Evolutionary conservation across 768 basidiomycete species (phyloP).

Genomic region (Russula sp.): DNA sequence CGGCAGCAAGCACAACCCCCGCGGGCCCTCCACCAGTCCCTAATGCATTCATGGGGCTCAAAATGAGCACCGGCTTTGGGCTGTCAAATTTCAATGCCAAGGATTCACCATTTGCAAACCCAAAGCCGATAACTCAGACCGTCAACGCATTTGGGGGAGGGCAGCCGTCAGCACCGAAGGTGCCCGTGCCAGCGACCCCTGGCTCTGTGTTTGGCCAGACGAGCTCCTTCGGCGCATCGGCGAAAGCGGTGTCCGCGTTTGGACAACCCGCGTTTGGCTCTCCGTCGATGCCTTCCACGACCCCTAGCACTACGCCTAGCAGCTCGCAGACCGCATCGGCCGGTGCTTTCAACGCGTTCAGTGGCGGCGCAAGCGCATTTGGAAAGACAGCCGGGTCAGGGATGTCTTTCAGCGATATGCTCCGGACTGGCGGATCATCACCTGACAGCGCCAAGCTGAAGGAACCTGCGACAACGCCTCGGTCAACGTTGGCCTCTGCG

Average conservation of each 20-base stretch:
- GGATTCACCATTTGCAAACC: conserved; percentile 27
- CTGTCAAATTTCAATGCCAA: conserved; percentile 22
- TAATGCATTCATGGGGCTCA: conserved; percentile 23
- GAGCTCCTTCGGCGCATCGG: conserved; percentile 2
- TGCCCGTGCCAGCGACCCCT: conserved; percentile 29
- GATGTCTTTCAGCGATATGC: conserved; percentile 57
- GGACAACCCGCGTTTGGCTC: conserved; percentile 38
- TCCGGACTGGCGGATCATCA: conserved; percentile 35
- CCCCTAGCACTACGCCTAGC: conserved; percentile 20
- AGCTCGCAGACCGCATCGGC: conserved; percentile 28
- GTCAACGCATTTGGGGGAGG: conserved; percentile 16
- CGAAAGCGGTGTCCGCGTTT: conserved; percentile 27
- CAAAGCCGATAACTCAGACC: conserved; percentile 20
- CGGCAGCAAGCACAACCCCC: conserved; percentile 25
- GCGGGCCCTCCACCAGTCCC: conserved; percentile 22
- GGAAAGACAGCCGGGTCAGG: conserved; percentile 34
- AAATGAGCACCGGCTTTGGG: conserved; percentile 14
- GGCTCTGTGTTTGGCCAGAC: conserved; percentile 36
- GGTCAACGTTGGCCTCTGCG: not conserved
- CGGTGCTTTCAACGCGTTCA: conserved; percentile 39
- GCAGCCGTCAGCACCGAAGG: conserved; percentile 15
- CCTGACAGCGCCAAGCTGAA: conserved; percentile 12
- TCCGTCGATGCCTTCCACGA: conserved; percentile 12
- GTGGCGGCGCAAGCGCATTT: conserved; percentile 36
- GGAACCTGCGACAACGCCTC: conserved; percentile 3